A percentile compares a stretch with the other conserved stretches of the same genome.
phyloP scores from a whole-genome alignment of 164 flowering plant species.

The Liriodendron chinense region DNA sequence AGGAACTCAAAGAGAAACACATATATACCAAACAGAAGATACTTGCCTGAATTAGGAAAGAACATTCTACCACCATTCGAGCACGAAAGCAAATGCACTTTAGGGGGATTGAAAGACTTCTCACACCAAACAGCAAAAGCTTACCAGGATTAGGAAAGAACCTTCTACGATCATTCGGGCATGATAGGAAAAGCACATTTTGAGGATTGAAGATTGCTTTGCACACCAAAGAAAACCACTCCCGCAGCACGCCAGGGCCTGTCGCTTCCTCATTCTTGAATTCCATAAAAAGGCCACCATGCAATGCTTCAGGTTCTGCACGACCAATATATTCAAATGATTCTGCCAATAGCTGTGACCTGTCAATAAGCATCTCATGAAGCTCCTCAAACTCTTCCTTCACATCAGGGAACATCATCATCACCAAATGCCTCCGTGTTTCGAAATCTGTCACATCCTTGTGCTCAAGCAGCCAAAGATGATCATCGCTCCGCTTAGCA shows the following conservation, averaged over 20 bases:
- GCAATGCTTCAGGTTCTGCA: conserved; percentile 52
- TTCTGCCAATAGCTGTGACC: conserved; percentile 69
- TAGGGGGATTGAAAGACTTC: neutral
- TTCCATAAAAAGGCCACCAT: conserved; percentile 73
- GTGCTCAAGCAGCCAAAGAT: conserved; percentile 69
- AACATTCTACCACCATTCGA: neutral
- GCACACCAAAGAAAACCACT: conserved; percentile 91
- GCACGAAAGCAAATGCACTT: neutral
- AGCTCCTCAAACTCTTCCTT: conserved; percentile 77
- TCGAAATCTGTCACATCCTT: conserved; percentile 75
- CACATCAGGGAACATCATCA: conserved; percentile 81
- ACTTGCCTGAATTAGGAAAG: neutral
- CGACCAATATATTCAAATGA: conserved; percentile 72
- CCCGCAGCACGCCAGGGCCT: conserved; percentile 91
- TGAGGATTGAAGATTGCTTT: conserved; percentile 76
- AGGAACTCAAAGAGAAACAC: too few relatives aligned
- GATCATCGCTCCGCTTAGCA: conserved; percentile 57
- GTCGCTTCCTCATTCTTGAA: conserved; percentile 98
- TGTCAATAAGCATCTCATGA: conserved; percentile 91
- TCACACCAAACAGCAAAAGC: conserved; percentile 8
- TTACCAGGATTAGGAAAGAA: conserved; percentile 91
- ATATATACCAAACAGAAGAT: neutral
- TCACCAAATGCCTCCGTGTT: conserved; percentile 64
- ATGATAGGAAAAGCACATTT: conserved; percentile 75
- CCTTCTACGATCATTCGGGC: conserved; percentile 80